Conservation (phyloP, 192 early-diverging fungal genomes). For the Ambispora gerdemannii region DNA sequence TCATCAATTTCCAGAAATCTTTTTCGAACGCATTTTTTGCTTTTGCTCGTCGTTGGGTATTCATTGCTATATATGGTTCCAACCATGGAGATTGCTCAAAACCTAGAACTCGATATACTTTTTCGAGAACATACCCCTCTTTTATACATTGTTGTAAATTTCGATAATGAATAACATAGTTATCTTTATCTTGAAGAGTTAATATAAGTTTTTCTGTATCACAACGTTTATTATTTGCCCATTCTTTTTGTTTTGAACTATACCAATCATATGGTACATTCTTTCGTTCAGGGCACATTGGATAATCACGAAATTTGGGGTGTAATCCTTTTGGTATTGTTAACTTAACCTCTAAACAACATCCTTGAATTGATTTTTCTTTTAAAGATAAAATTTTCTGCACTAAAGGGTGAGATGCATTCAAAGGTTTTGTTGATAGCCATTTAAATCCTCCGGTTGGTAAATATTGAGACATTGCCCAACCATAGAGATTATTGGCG, state of each 20-base stretch:
- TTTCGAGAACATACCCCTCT: constrained; percentile 1
- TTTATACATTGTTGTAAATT: constrained; percentile 17
- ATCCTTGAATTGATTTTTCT: constrained; percentile 12
- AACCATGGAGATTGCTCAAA: constrained; percentile 15
- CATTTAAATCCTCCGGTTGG: constrained; percentile 7
- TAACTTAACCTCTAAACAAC: constrained; percentile 23
- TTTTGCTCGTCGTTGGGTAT: constrained; percentile 20
- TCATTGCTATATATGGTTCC: neutral
- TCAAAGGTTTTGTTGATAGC: neutral
- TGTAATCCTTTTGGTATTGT: constrained; percentile 23
- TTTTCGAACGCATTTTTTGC: constrained; percentile 26
- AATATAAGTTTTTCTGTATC: constrained; percentile 25
- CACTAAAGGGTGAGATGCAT: constrained; percentile 3
- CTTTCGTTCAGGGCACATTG: constrained; percentile 8
- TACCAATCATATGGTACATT: constrained; percentile 19
- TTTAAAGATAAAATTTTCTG: constrained; percentile 7
- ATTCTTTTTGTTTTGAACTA: constrained; percentile 1
- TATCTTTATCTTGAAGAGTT: constrained; percentile 5
- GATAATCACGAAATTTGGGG: neutral
- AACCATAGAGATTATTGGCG: constrained; percentile 10
- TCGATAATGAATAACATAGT: constrained; percentile 13
- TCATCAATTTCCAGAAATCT: constrained; percentile 27
- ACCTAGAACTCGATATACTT: constrained; percentile 14
- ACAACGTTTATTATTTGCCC: neutral
- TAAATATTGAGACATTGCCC: constrained; percentile 23